Evolutionary conservation across 371 early-diverging fungal genomes (phyloP).

Genomic region (Cokeromyces recurvatus): DNA sequence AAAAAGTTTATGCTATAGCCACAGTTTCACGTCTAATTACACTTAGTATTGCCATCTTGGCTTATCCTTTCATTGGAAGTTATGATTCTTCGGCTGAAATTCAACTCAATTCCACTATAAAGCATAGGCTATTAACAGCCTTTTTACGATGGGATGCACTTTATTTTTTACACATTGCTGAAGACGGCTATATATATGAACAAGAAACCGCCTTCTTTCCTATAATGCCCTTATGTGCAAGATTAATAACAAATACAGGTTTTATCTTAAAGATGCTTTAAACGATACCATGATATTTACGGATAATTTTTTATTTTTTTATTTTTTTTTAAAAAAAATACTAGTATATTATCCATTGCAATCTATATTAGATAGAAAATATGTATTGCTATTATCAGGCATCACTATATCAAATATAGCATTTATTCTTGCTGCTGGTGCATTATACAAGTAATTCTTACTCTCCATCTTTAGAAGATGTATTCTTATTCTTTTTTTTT

Average conservation of each 20-base stretch:
- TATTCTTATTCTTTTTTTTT: neutral
- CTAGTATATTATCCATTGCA: slow-evolving; percentile 43
- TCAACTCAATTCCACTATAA: slow-evolving; percentile 6
- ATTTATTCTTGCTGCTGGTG: slow-evolving; percentile 74
- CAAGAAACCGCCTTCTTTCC: slow-evolving; percentile 95
- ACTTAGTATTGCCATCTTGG: slow-evolving; percentile 13
- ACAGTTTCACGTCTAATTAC: slow-evolving; percentile 22
- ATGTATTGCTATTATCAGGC: slow-evolving; percentile 59
- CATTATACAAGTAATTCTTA: slow-evolving; percentile 71
- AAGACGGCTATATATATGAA: slow-evolving; percentile 82
- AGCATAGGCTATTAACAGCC: slow-evolving; percentile 23
- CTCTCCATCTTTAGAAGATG: no score
- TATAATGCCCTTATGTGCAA: slow-evolving; percentile 63
- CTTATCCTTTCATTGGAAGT: slow-evolving; percentile 22
- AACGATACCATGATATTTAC: no score
- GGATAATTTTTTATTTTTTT: neutral
- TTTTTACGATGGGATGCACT: slow-evolving; percentile 92
- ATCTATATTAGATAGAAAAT: slow-evolving; percentile 36
- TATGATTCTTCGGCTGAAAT: slow-evolving; percentile 46
- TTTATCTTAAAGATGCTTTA: neutral
- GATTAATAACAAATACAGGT: slow-evolving; percentile 40
- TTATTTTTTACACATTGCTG: slow-evolving; percentile 82
- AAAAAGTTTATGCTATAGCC: slow-evolving; percentile 26
- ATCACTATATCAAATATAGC: slow-evolving; percentile 66
- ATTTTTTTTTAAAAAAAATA: neutral